These are phyloP conservation scores for Penicillium turbatum DNA, from an alignment of 495 filamentous ascomycete species.

Conservation along the genomic window DNA sequence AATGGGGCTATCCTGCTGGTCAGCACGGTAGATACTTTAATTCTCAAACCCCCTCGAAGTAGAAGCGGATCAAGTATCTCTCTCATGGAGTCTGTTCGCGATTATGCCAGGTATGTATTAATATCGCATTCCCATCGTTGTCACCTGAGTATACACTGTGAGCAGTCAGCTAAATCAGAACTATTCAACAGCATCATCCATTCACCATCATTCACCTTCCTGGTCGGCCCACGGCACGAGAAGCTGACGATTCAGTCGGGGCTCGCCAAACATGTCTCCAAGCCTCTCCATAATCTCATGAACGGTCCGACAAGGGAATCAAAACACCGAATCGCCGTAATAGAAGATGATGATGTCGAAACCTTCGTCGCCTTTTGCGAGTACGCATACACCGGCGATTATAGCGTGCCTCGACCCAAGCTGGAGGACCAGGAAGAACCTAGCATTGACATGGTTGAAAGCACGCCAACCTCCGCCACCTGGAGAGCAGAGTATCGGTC, in stretches of 20 bases:
- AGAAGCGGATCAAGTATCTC: conserved; percentile 3
- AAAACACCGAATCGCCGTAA: conserved; percentile 36
- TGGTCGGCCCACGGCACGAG: conserved; percentile 44
- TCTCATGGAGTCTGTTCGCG: conserved; percentile 30
- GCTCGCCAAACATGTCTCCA: conserved; percentile 45
- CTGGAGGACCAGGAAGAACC: conserved; percentile 10
- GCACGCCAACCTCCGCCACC: conserved; percentile 2
- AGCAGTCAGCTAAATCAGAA: background rate
- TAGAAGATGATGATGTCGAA: conserved; percentile 46
- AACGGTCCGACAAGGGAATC: conserved; percentile 45
- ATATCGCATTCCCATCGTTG: background rate
- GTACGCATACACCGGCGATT: conserved; percentile 49
- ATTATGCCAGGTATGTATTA: conserved; percentile 35
- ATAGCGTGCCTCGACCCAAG: conserved; percentile 29
- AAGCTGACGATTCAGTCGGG: conserved; percentile 47
- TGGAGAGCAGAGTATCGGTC: conserved; percentile 24
- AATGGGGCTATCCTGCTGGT: conserved; percentile 1
- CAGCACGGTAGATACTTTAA: background rate
- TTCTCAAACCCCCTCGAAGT: conserved; percentile 1
- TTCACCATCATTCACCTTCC: conserved; percentile 45
- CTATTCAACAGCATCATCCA: conserved; percentile 37
- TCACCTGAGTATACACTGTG: background rate
- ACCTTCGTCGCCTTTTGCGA: conserved; percentile 48
- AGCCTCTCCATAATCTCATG: conserved; percentile 43
- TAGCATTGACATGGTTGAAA: conserved; percentile 10